These are phyloP conservation scores for Chaetomiaceae sp. DNA, from an alignment of 2,329 filamentous ascomycete species.

Conservation along the genomic window DNA sequence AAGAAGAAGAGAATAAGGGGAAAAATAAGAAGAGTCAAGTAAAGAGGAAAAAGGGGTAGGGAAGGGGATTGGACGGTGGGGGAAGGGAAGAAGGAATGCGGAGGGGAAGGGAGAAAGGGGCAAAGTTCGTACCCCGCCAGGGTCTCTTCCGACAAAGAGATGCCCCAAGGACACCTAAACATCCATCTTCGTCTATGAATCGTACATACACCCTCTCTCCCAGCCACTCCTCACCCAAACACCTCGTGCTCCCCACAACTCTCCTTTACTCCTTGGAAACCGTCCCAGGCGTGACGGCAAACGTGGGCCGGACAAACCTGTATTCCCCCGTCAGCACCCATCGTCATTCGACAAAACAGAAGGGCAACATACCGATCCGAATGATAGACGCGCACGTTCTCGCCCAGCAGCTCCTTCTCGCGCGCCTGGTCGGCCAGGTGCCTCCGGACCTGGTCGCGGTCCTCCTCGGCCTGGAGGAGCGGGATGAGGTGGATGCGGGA, in stretches of 20 bases:
- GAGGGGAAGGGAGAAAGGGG: too few relatives aligned
- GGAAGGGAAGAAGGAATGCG: too few relatives aligned
- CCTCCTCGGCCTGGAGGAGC: conserved; percentile 90
- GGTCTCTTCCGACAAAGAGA: too few relatives aligned
- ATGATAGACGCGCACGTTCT: conserved; percentile 81
- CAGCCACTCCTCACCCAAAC: not conserved
- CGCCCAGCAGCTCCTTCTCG: conserved; percentile 85
- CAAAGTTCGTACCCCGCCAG: too few relatives aligned
- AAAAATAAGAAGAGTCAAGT: too few relatives aligned
- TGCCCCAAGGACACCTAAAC: too few relatives aligned
- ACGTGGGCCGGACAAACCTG: conserved; percentile 79
- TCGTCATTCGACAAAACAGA: conserved; percentile 5
- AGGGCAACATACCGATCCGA: conserved; percentile 66
- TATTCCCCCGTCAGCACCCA: not conserved
- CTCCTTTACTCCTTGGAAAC: conserved; percentile 42
- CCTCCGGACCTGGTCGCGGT: conserved; percentile 87
- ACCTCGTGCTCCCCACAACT: too few relatives aligned
- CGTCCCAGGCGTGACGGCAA: conserved; percentile 64
- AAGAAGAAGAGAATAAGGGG: too few relatives aligned
- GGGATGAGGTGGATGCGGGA: conserved; percentile 91
- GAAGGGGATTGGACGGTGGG: too few relatives aligned
- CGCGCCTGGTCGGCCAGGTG: conserved; percentile 81
- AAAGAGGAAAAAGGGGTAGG: too few relatives aligned
- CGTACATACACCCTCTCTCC: not conserved
- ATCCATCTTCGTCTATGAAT: too few relatives aligned